phyloP scores from a whole-genome alignment of 2,329 filamentous ascomycete species.

The Sclerotinia subarctica region DNA sequence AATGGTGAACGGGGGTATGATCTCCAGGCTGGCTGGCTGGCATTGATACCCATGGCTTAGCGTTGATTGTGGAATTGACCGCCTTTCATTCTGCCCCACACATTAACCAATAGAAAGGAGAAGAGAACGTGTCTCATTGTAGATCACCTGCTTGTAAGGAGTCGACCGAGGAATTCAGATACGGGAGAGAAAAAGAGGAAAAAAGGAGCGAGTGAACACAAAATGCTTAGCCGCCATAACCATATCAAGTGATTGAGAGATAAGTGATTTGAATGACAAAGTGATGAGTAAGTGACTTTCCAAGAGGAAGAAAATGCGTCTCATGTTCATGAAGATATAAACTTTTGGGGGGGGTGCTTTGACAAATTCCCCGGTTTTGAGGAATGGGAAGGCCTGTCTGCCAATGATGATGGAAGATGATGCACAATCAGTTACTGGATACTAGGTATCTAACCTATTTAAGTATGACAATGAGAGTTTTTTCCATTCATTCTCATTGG shows the following conservation, averaged over 20 bases:
- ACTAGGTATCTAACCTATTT: background rate
- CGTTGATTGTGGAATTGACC: background rate
- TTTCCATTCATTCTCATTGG: background rate
- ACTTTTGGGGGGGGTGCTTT: background rate
- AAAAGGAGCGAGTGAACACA: background rate
- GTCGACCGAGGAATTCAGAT: background rate
- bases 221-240: background rate
- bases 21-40: conserved; percentile 21
- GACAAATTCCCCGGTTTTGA: conserved; percentile 10
- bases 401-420: background rate
- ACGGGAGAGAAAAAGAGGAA: background rate
- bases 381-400: background rate
- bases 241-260: background rate
- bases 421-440: background rate
- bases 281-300: background rate
- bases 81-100: conserved; percentile 12
- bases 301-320: background rate
- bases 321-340: background rate
- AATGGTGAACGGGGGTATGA: conserved; percentile 13
- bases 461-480: background rate
- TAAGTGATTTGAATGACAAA: no score
- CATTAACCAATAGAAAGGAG: conserved; percentile 4
- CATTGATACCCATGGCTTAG: conserved; percentile 11
- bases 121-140: conserved; percentile 15
- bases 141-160: conserved; percentile 2